These are phyloP conservation scores for Pistacia integerrima DNA, from an alignment of 345 rosid genomes.

Conservation along the genomic window DNA sequence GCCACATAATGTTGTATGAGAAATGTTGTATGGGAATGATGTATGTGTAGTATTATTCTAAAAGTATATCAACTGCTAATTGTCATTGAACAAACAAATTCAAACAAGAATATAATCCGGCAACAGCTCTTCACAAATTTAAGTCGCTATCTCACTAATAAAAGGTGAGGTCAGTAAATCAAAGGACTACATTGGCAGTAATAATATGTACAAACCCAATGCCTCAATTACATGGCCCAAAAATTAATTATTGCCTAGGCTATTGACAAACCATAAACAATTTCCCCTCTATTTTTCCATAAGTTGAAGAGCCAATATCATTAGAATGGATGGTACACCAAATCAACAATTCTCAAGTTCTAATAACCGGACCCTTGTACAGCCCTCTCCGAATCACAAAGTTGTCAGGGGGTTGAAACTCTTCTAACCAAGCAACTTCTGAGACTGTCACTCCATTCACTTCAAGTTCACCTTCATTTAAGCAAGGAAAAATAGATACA, in stretches of 20 bases:
- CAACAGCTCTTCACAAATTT: slow-evolving; percentile 11
- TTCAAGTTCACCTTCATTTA: slow-evolving; percentile 60
- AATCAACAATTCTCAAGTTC: slow-evolving; percentile 45
- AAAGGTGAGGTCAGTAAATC: slow-evolving; percentile 27
- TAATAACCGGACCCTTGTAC: slow-evolving; percentile 80
- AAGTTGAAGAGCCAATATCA: slow-evolving; percentile 14
- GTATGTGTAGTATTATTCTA: too few species aligned
- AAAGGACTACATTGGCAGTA: slow-evolving; percentile 20
- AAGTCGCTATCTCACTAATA: slow-evolving; percentile 24
- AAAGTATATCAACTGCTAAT: slow-evolving; percentile 6
- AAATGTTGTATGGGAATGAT: too few species aligned
- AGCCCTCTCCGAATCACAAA: slow-evolving; percentile 65
- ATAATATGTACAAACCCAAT: slow-evolving; percentile 37
- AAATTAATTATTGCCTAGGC: slow-evolving; percentile 26
- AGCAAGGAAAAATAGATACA: background rate
- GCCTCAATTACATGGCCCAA: slow-evolving; percentile 28
- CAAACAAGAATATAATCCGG: slow-evolving; percentile 8
- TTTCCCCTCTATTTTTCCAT: slow-evolving; percentile 5
- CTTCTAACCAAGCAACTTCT: slow-evolving; percentile 77
- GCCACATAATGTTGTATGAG: too few species aligned
- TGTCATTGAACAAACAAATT: slow-evolving; percentile 14
- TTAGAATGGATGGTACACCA: slow-evolving; percentile 24
- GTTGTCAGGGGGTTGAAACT: slow-evolving; percentile 81
- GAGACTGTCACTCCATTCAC: slow-evolving; percentile 54
- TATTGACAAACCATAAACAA: slow-evolving; percentile 15